Conservation (phyloP, 2,329 filamentous ascomycete genomes). For the Epichloe coenophiala region DNA sequence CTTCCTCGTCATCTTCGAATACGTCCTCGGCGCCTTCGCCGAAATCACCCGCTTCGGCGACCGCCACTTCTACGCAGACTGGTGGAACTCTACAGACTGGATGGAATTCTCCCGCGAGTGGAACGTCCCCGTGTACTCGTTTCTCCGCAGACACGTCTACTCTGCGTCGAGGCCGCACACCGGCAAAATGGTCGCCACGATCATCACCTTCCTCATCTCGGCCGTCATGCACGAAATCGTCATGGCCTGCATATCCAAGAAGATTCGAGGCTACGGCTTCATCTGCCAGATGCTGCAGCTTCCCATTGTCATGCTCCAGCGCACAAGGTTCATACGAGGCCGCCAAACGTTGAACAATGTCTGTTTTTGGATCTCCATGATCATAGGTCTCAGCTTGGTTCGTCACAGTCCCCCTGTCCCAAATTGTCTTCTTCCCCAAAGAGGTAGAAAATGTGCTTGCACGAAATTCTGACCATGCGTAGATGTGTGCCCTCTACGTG, state of each 20-base stretch:
- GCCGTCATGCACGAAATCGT: slow-evolving; percentile 87
- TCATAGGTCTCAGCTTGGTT: slow-evolving; percentile 70
- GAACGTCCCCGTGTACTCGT: slow-evolving; percentile 96
- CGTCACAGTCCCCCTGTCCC: slow-evolving; percentile 17
- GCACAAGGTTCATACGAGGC: slow-evolving; percentile 61
- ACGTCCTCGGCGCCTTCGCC: slow-evolving; percentile 84
- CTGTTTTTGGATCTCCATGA: slow-evolving; percentile 87
- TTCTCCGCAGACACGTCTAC: slow-evolving; percentile 90
- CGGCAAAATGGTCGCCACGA: slow-evolving; percentile 63
- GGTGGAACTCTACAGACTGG: slow-evolving; percentile 75
- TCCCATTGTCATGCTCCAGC: slow-evolving; percentile 85
- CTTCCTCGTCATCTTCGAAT: slow-evolving; percentile 97
- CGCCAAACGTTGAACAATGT: slow-evolving; percentile 74
- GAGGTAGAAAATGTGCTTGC: too few species aligned
- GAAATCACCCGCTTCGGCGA: slow-evolving; percentile 91
- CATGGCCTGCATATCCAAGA: slow-evolving; percentile 97
- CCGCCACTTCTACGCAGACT: slow-evolving; percentile 77
- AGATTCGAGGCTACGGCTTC: slow-evolving; percentile 88
- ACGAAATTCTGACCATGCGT: too few species aligned
- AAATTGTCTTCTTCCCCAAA: not conserved
- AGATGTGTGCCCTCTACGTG: too few species aligned
- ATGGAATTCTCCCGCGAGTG: slow-evolving; percentile 93
- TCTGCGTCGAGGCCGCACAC: slow-evolving; percentile 65
- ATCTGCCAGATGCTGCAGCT: slow-evolving; percentile 93
- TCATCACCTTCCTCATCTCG: slow-evolving; percentile 84